These are phyloP conservation scores for Citrus hindsii DNA, from an alignment of 345 rosid species.

Conservation along the genomic window DNA sequence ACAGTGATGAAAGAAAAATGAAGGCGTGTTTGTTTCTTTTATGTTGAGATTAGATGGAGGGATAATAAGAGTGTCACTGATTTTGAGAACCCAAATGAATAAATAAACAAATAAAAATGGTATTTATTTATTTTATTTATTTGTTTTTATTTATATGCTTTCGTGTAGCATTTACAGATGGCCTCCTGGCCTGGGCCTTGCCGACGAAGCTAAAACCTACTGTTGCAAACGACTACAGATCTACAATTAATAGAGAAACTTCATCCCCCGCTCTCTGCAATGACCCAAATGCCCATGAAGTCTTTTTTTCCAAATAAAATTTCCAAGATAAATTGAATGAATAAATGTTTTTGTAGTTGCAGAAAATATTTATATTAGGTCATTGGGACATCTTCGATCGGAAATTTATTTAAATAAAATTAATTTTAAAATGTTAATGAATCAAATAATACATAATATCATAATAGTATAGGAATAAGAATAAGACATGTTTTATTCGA, in stretches of 20 bases:
- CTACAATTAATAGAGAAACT: constrained; percentile 15
- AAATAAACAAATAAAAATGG: not conserved
- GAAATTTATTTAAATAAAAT: no score
- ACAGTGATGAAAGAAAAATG: not conserved
- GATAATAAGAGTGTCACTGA: not conserved
- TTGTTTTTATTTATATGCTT: not conserved
- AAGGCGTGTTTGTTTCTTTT: not conserved
- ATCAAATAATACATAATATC: no score
- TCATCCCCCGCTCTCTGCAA: not conserved
- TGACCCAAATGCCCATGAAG: constrained; percentile 1
- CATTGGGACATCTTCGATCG: no score
- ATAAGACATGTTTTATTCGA: no score
- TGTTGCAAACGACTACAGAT: constrained; percentile 10
- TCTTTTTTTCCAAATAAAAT: not conserved
- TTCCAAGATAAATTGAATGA: not conserved
- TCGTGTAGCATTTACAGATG: not conserved
- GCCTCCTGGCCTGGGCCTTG: constrained; percentile 2
- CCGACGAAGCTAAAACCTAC: constrained; percentile 16
- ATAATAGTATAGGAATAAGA: no score
- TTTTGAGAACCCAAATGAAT: not conserved
- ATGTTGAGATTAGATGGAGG: not conserved
- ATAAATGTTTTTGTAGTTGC: rapidly evolving
- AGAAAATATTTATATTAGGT: no score
- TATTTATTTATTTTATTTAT: no score
- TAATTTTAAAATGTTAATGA: no score